A percentile compares a stretch with the other conserved stretches of the same genome.
Evolutionary conservation across 345 rosid species (phyloP).

Genomic region (Murraya koenigii): DNA sequence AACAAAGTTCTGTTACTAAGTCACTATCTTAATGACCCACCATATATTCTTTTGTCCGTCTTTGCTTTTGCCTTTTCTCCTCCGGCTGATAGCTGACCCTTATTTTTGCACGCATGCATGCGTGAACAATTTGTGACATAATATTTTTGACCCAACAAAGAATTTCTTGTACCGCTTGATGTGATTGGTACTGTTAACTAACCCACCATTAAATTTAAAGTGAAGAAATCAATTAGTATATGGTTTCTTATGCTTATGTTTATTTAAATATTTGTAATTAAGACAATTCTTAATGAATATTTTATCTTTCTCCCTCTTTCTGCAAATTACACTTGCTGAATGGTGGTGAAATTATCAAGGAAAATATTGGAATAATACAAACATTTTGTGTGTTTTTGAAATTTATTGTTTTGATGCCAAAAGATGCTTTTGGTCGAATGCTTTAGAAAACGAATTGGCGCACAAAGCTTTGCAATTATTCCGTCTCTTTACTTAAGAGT

Average conservation of each 20-base stretch:
- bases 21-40: constrained; percentile 16
- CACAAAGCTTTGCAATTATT: background rate
- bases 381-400: background rate
- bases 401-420: background rate
- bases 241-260: background rate
- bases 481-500: background rate
- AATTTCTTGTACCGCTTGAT: background rate
- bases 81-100: constrained; percentile 18
- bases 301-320: background rate
- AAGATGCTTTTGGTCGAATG: background rate
- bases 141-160: constrained; percentile 15
- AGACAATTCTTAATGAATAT: too few species aligned
- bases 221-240: background rate
- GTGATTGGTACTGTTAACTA: constrained; percentile 18
- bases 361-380: background rate
- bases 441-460: background rate
- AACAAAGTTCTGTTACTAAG: background rate
- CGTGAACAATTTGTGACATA: background rate
- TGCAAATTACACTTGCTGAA: background rate
- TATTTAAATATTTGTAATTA: background rate
- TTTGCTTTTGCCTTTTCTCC: background rate
- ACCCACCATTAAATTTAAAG: background rate
- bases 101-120: constrained; percentile 18
- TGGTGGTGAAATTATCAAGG: background rate
- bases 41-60: constrained; percentile 15